Evolutionary conservation across 2,329 filamentous ascomycete genomes (phyloP).

Genomic region (Leptoxyphium fumago): DNA sequence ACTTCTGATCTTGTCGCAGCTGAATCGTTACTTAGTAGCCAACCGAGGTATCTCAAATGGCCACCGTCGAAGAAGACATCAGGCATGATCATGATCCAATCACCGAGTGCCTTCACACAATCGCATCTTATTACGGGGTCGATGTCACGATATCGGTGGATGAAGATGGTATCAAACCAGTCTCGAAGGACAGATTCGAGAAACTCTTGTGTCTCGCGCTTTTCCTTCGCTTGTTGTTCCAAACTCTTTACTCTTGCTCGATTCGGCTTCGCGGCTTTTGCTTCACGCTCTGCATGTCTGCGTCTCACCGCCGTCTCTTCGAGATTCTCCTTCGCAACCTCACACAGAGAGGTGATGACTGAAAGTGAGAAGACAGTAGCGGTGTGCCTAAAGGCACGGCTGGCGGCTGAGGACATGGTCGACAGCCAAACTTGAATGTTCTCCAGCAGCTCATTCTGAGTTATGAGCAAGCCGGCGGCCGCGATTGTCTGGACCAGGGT

Average conservation of each 20-base stretch:
- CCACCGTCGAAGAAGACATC: conserved; percentile 80
- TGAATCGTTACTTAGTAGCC: conserved; percentile 77
- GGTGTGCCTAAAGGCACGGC: conserved; percentile 86
- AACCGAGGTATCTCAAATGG: conserved; percentile 86
- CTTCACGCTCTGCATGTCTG: conserved; percentile 65
- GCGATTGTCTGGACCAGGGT: conserved; percentile 65
- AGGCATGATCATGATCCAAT: conserved; percentile 76
- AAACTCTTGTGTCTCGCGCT: conserved; percentile 52
- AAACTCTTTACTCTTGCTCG: conserved; percentile 63
- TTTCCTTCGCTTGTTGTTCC: conserved; percentile 55
- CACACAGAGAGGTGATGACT: conserved; percentile 64
- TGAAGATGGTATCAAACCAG: conserved; percentile 83
- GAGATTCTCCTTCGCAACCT: conserved; percentile 55
- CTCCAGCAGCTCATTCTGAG: conserved; percentile 61
- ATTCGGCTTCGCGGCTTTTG: conserved; percentile 58
- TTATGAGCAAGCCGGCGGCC: conserved; percentile 68
- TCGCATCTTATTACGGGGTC: conserved; percentile 80
- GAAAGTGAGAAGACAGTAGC: conserved; percentile 72
- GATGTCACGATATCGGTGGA: conserved; percentile 89
- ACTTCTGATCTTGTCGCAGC: conserved; percentile 69
- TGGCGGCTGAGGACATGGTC: conserved; percentile 75
- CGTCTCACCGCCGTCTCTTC: conserved; percentile 60
- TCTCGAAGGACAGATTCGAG: conserved; percentile 64
- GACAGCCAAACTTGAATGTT: conserved; percentile 83
- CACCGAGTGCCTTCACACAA: conserved; percentile 71